Conservation (phyloP, 176 grass and related monocot species). For the Aechmea fasciata region DNA sequence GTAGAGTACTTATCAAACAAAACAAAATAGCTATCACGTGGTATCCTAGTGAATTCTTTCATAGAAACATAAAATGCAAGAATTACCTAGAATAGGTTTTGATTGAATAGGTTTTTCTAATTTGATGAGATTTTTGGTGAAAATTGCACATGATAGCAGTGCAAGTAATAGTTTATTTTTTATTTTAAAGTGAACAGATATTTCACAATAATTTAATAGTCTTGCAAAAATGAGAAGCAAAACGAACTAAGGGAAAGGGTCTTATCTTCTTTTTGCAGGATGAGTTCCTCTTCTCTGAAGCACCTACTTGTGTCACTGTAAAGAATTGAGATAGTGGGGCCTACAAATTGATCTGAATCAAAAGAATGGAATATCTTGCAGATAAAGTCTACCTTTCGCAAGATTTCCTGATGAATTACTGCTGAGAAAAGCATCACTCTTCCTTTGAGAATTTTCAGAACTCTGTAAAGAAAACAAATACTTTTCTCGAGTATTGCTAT, state of each 20-base stretch:
- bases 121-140: no score
- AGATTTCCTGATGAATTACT: conserved; percentile 23
- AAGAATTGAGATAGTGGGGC: not conserved
- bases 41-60: no score
- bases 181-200: not conserved
- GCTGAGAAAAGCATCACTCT: conserved; percentile 22
- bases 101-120: no score
- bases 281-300: conserved; percentile 27
- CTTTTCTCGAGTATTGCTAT: conserved; percentile 7
- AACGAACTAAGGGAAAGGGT: not conserved
- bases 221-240: conserved; percentile 1
- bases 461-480: conserved; percentile 26
- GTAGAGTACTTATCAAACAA: no score
- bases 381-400: conserved; percentile 21
- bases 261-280: conserved; percentile 44
- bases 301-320: conserved; percentile 19
- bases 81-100: no score
- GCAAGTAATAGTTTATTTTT: no score
- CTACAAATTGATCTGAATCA: not conserved
- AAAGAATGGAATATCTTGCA: not conserved
- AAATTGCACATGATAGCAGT: no score
- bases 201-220: conserved; percentile 10
- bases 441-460: conserved; percentile 30
- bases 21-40: no score
- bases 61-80: no score